Conservation (phyloP, 768 basidiomycete species). For the Stropharia rugosoannulata region DNA sequence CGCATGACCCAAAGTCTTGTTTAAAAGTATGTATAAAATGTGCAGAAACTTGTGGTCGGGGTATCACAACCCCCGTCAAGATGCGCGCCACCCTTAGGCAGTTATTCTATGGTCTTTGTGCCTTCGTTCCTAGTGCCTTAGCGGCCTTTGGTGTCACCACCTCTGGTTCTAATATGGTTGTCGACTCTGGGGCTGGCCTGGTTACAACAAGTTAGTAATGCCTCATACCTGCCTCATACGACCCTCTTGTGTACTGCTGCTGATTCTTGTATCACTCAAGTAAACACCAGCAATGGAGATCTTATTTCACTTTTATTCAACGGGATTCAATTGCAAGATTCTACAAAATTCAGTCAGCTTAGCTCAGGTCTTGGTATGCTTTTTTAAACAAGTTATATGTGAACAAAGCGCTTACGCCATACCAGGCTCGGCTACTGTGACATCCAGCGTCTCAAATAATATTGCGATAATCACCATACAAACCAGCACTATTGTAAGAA, state of each 20-base stretch:
- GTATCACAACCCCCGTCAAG: neutral
- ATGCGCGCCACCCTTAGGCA: neutral
- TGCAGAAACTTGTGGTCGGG: neutral
- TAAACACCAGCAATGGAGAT: conserved; percentile 42
- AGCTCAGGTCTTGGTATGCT: conserved; percentile 42
- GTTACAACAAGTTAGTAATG: conserved; percentile 38
- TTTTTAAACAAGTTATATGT: neutral
- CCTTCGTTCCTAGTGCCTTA: conserved; percentile 30
- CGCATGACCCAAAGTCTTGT: neutral
- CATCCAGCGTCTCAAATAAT: conserved; percentile 37
- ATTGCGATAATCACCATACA: conserved; percentile 41
- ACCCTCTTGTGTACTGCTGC: neutral
- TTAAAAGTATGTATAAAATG: neutral
- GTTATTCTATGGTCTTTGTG: conserved; percentile 6
- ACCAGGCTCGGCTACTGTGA: conserved; percentile 40
- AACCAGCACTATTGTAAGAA: conserved; percentile 41
- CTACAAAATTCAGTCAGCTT: conserved; percentile 43
- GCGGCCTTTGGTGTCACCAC: conserved; percentile 47
- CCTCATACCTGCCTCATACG: neutral
- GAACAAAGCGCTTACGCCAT: neutral
- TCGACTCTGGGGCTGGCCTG: conserved; percentile 45
- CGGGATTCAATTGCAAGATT: conserved; percentile 45
- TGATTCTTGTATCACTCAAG: conserved; percentile 17
- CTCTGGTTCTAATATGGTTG: conserved; percentile 36
- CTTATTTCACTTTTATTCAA: conserved; percentile 45